Base-by-base conservation (phyloP, 2,329 filamentous ascomycete species). In the Clonostachys rosea region DNA sequence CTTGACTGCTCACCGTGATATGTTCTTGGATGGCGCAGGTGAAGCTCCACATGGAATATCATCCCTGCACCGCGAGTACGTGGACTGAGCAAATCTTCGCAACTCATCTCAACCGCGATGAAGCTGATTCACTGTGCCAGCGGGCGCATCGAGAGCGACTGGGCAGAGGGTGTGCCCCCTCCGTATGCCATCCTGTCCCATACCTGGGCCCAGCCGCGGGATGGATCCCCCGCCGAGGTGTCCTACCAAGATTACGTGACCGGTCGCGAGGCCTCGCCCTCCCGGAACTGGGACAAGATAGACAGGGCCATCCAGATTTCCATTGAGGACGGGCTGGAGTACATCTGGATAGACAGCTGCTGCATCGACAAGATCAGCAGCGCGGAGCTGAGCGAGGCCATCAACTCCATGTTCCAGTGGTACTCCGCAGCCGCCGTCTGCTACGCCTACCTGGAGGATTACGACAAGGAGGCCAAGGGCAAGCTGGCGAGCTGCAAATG, bases 381-480 rank as follows among this genome's bases (percentile, higher is more conserved):
- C n/a, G 47, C 53, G 8, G 59, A 60, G 43, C 43, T 59, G 6
- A 53, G 53, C 5, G 58, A 60, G 43, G 53, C 56, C 16, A 52
- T 59, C 47, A 60, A 60, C 47, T 57, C 56, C 44, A 57, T 59
- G 53, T 59, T 55, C 35, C 45, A 36, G 7, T 62, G 59, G 59
- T 61, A 62, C 40, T 30, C 49, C n/a, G 48, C 51, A 4, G 48
- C 57, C 4, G 49, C 45, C 16, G 51, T 53, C 30, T 62, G 60
- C 44, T 57, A 58, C 40, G 59, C 53, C 39, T 56, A 55, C 40
- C 51, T 63, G 14, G 46, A 50, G 8, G 59, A 60, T 37, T 54
- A 56, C 12, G 46, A 51, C 9, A 30, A 30, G 9, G 24, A 30
- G 11, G 42, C 49, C 2, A 17, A 16, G 6, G 42, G 43, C 12